Conservation (phyloP, 345 rosid genomes). For the Eucalyptus tenuipes region DNA sequence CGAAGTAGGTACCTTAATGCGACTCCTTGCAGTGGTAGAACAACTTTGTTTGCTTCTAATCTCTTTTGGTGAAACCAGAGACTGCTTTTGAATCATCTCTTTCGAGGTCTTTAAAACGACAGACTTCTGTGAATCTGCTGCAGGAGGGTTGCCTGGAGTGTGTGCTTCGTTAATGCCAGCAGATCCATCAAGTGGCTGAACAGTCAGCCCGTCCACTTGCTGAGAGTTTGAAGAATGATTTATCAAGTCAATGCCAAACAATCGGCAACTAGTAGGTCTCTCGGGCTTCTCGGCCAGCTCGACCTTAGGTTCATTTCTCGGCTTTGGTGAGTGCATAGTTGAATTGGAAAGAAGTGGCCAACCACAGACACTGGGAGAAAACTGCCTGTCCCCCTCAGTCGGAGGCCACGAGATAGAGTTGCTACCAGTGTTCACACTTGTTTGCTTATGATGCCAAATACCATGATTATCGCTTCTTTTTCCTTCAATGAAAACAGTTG, state of each 20-base stretch:
- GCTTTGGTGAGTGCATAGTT: conserved; percentile 18
- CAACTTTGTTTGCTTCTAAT: conserved; percentile 40
- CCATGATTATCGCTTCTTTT: conserved; percentile 26
- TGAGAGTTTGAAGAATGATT: conserved; percentile 13
- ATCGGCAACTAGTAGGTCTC: conserved; percentile 30
- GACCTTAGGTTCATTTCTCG: conserved; percentile 22
- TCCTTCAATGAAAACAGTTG: conserved; percentile 25
- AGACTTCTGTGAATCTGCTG: conserved; percentile 34
- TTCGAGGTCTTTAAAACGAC: conserved; percentile 29
- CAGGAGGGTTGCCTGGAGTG: background rate
- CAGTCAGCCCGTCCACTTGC: conserved; percentile 19
- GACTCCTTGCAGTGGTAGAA: conserved; percentile 42
- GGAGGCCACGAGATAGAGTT: conserved; percentile 21
- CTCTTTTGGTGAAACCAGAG: conserved; percentile 43
- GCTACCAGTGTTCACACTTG: conserved; percentile 16
- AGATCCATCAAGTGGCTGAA: conserved; percentile 8
- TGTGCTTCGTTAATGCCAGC: conserved; percentile 17
- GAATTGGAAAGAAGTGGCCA: conserved; percentile 39
- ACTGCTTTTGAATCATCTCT: conserved; percentile 38
- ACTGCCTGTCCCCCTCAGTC: conserved; percentile 32
- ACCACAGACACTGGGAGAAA: conserved; percentile 25
- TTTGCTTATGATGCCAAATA: conserved; percentile 32
- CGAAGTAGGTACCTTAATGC: conserved; percentile 37
- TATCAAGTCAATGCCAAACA: conserved; percentile 70
- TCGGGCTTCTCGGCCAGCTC: conserved; percentile 32